Evolutionary conservation across 2,329 filamentous ascomycete genomes (phyloP), one percentile per base, ranked within the genome.

Genomic region (Mariannaea elegans): DNA sequence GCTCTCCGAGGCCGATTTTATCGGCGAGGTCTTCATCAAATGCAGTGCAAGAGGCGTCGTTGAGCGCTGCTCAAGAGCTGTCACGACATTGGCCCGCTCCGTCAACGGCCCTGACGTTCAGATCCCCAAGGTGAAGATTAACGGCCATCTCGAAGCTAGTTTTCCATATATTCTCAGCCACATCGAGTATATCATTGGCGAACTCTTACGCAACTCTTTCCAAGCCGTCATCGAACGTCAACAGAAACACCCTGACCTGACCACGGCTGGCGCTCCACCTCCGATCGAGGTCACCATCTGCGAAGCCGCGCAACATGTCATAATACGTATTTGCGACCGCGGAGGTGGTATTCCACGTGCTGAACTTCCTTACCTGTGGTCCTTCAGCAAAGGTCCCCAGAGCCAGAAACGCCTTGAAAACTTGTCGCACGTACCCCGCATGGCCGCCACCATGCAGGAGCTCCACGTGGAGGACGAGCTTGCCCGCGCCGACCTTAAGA

Each of bases 91-190:
- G 50, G 89, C 92, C 57, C 85, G 85, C 62, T 85, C 89, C 56
- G 90, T 90, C 49, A 94, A 96, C 69, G 91, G 91, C 1, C 82
- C 88, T 1, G 82, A 89, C 54, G 84, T 88, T 1, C 80, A 83
- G 49, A 84, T 99, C 2, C 95, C 95, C 5, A 87, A 93, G 64
- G 91, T 99, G 76, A 87, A 85, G 45, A 83, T 99, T 57, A 85
- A 90, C 63, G 95, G 96, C 19, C 93, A 99, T 73, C 82, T 95
- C 2, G 88, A 92, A 27, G 94, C 94, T 4, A 97, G 89, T 29
- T 99, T 99, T 72, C 95, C 96, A 2, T 99, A 97, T 72, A 98
- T 99, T 65, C 86, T 97, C 50, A 95, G 90, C 72, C 95, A 98
- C 74, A 85, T 99, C 50, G 94, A 99, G 78, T 99, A 99, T 77